Base-by-base conservation (phyloP, 2,329 filamentous ascomycete species). In the Penicillium sp. region DNA sequence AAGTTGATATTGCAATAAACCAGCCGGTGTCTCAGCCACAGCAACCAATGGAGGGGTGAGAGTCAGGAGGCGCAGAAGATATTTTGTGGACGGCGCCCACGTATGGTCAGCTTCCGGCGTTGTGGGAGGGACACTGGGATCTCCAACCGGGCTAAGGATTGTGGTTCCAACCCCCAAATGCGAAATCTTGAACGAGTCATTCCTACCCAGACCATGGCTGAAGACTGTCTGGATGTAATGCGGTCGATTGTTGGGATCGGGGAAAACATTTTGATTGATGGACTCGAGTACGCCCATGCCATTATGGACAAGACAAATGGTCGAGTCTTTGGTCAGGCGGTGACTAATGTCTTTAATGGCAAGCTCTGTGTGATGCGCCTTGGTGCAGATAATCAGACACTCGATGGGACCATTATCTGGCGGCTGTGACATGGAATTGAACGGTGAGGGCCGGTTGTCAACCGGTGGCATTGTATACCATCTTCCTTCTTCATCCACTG, bases 201-300 rank as follows among this genome's bases (percentile, higher is more conserved):
- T 66, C 6, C 69, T 64, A 50, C 77, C 74, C 21, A 80, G 67
- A 29, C 78, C 79, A 59, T 85, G 82, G 8, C 77, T 79, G 46
- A 81, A 73, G 55, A 83, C 75, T 8, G 87, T 88, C 26, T 89
- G 68, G 51, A 96, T 75, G 59, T 94, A 95, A 48, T 80, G 81
- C 2, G 93, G 93, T 24, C 86, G 78, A 0, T 71, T 74, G 1
- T 70, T 65, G 0, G 79, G 75, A 53, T 90, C 78, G 0, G 80
- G 77, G 58, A 95, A 96, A 26, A 94, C 67, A 10, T 77, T 68
- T 31, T 77, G 69, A 59, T 88, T 88, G 35, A 96, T 76, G 43
- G 83, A 78, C 43, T 97, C 89, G n/a, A 88, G 75, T 2, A 88
- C 73, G 0, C 93, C 91, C 68, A 97, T 80, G 1, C 90, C 88